phyloP scores from a whole-genome alignment of 2,329 filamentous ascomycete genomes.

The Thielaviopsis euricoi region DNA sequence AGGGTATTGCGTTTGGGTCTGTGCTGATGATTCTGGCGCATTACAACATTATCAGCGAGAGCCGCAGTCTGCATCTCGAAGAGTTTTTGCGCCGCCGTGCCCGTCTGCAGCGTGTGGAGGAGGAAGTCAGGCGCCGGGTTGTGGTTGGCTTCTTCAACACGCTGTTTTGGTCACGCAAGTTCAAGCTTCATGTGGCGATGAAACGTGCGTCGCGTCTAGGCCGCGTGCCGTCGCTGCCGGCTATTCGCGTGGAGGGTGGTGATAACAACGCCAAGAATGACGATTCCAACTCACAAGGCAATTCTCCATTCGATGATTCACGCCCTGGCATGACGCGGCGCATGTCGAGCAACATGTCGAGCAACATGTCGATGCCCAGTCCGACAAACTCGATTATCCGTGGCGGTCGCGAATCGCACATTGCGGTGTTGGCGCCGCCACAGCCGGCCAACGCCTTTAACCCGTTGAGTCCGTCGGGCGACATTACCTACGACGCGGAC shows the following conservation, averaged over 20 bases:
- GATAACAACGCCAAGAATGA: slow-evolving; percentile 25
- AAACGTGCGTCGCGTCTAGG: slow-evolving; percentile 65
- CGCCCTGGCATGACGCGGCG: not conserved
- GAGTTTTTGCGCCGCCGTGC: slow-evolving; percentile 86
- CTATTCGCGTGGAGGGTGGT: slow-evolving; percentile 78
- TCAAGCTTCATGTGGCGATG: slow-evolving; percentile 56
- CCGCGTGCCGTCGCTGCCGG: slow-evolving; percentile 63
- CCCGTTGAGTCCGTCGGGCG: slow-evolving; percentile 9
- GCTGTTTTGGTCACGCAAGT: slow-evolving; percentile 70
- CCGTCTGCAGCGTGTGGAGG: slow-evolving; percentile 81
- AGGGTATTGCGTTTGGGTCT: slow-evolving; percentile 79
- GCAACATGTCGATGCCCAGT: not conserved
- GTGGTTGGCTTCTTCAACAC: slow-evolving; percentile 96
- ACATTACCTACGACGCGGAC: slow-evolving; percentile 19
- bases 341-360: slow-evolving; percentile 6
- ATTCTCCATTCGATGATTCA: not conserved
- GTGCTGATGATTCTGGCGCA: slow-evolving; percentile 92
- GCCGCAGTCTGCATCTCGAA: slow-evolving; percentile 85
- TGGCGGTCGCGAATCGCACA: not conserved
- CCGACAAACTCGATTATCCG: slow-evolving; percentile 4
- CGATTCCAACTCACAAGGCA: no score
- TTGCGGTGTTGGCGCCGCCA: not conserved
- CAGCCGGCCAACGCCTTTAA: not conserved
- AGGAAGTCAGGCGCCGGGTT: slow-evolving; percentile 77
- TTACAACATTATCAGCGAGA: slow-evolving; percentile 97